A percentile compares a stretch with the other conserved stretches of the same genome.
These are phyloP conservation scores for Xerocomellus amylosporus DNA, from an alignment of 768 basidiomycete genomes.

Conservation along the genomic window DNA sequence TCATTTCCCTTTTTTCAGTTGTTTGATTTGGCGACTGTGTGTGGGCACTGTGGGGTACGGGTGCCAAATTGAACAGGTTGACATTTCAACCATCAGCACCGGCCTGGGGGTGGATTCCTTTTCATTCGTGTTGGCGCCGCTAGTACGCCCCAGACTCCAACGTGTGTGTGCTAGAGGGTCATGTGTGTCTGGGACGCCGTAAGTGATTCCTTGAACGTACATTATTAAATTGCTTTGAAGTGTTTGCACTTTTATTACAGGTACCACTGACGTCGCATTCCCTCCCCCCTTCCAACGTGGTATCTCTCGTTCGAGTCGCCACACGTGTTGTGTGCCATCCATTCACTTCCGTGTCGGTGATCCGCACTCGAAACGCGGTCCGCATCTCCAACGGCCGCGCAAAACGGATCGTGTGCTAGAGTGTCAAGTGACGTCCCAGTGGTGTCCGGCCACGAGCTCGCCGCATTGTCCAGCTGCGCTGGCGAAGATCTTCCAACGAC, in stretches of 20 bases:
- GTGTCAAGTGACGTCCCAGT: neutral
- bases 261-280: neutral
- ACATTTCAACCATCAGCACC: neutral
- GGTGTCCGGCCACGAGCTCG: neutral
- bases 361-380: constrained; percentile 8
- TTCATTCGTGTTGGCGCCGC: neutral
- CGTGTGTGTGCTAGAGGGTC: neutral
- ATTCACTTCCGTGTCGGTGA: constrained; percentile 21
- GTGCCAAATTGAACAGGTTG: neutral
- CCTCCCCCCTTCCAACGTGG: neutral
- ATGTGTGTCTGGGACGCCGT: neutral
- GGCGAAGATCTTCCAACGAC: neutral
- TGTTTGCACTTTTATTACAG: neutral
- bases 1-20: neutral
- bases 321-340: constrained; percentile 15
- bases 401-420: constrained; percentile 7
- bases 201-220: neutral
- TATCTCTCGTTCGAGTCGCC: neutral
- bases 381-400: neutral
- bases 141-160: neutral
- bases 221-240: constrained; percentile 10
- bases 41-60: neutral
- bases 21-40: no score
- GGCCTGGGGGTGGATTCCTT: neutral
- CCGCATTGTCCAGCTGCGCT: neutral